Base-by-base conservation (phyloP, 78 protist genomes). In the Dictyostelium brefeldianum region DNA sequence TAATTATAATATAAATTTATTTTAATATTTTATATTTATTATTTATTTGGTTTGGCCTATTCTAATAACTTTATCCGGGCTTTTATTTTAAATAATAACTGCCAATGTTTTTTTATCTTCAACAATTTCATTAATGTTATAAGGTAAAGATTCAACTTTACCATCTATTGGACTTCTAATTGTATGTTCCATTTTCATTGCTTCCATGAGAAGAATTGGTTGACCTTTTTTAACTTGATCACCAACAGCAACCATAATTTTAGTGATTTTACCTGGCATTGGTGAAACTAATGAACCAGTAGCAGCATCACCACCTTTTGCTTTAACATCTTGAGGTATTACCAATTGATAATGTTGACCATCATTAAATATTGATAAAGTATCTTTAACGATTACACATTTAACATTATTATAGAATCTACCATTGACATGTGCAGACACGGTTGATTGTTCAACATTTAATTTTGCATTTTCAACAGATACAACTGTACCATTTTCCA, bases 151-250 rank as follows among this genome's bases (percentile, higher is more conserved):
- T 94, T 94, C 90, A 17, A 94, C 95, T 41, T 77, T 84, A 27
- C 95, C 96, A 74, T 82, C 95, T 3, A 80, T 46, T 78, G 96
- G 94, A 51, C 71, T n/a, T 27, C 96, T 69, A 54, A 94, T 89
- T 2, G 90, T 91, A 70, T 94, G 96, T 65, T 94, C 96, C 96
- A 94, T 94, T 87, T 94, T 94, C 96, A 94, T 94, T 1, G 96
- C 96, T 57, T 94, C 97, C 94, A 95, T 80, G 50, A 89, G 29
- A 48, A 84, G 36, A 50, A 95, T 74, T 73, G 94, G 78, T 78
- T 80, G 85, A 31, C 94, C 94, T 51, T 81, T 81, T 53, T 78
- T 83, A 18, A 95, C 97, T 0, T 10, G 4, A 62, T 95, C 92
- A 48, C 97, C 97, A 41, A 81, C 90, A 0, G 48, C 12, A 29